Percentiles rank a stretch among this genome's conserved stretches.
Conservation (phyloP, 371 early-diverging fungal species). For the Lichtheimia ramosa region DNA sequence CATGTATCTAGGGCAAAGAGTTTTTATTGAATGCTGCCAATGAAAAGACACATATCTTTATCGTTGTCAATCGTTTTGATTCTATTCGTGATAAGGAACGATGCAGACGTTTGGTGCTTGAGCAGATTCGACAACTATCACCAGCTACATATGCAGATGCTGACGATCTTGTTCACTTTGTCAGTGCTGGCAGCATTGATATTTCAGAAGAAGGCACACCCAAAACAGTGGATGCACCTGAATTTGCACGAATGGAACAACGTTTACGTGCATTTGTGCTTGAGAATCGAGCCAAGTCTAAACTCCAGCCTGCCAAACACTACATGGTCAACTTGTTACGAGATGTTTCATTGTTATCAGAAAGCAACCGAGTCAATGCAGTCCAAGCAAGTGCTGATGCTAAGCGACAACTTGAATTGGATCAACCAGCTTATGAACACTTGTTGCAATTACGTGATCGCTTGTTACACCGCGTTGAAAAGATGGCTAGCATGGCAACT, state of each 20-base stretch:
- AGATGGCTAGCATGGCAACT: slow-evolving; percentile 65
- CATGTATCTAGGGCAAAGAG: slow-evolving; percentile 75
- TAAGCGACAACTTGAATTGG: slow-evolving; percentile 47
- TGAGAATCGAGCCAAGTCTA: slow-evolving; percentile 92
- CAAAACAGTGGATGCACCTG: slow-evolving; percentile 44
- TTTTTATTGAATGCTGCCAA: slow-evolving; percentile 93
- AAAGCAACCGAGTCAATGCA: slow-evolving; percentile 53
- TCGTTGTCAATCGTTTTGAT: slow-evolving; percentile 97
- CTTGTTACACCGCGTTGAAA: slow-evolving; percentile 66
- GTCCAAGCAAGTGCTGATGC: slow-evolving; percentile 31
- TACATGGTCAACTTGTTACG: slow-evolving; percentile 80
- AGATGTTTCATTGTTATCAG: slow-evolving; percentile 62
- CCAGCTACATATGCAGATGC: slow-evolving; percentile 92
- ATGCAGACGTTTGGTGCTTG: slow-evolving; percentile 88
- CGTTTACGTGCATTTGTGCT: slow-evolving; percentile 89
- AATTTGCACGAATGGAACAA: slow-evolving; percentile 82
- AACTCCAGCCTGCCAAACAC: slow-evolving; percentile 91
- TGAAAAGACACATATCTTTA: slow-evolving; percentile 97
- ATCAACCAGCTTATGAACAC: slow-evolving; percentile 57
- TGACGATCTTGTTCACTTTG: slow-evolving; percentile 95
- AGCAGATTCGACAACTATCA: slow-evolving; percentile 91
- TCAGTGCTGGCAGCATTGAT: slow-evolving; percentile 65
- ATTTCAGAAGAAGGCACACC: too few relatives aligned
- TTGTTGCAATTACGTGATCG: slow-evolving; percentile 53
- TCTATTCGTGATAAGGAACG: slow-evolving; percentile 91